Conservation (phyloP, 768 basidiomycete species). For the Phanerochaete carnosa region DNA sequence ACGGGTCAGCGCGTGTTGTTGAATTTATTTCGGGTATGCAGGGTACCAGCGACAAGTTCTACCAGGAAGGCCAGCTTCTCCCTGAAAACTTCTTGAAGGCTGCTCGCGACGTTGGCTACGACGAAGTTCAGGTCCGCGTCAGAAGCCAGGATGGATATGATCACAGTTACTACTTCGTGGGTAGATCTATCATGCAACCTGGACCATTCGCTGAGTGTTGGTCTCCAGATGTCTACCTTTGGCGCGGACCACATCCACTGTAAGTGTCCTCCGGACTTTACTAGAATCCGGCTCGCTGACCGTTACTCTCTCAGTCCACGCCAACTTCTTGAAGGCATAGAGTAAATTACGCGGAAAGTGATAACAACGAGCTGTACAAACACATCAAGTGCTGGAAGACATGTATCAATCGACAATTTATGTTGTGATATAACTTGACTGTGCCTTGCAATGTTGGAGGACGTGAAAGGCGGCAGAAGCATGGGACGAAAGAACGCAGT, state of each 20-base stretch:
- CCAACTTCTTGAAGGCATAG: slow-evolving; percentile 79
- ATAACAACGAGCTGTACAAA: neutral
- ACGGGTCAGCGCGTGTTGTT: neutral
- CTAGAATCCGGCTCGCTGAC: slow-evolving; percentile 6
- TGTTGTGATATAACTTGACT: neutral
- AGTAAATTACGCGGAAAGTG: neutral
- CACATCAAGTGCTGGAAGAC: neutral
- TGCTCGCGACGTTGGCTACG: slow-evolving; percentile 68
- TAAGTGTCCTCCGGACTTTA: slow-evolving; percentile 34
- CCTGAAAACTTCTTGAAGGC: slow-evolving; percentile 87
- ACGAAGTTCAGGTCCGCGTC: slow-evolving; percentile 73
- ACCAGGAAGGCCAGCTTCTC: slow-evolving; percentile 81
- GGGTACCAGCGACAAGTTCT: slow-evolving; percentile 83
- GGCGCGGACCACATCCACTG: slow-evolving; percentile 87
- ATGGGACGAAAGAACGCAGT: neutral
- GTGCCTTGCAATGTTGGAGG: neutral
- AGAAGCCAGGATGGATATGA: slow-evolving; percentile 83
- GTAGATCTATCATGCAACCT: slow-evolving; percentile 14
- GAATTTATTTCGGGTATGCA: slow-evolving; percentile 23
- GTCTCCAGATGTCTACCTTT: slow-evolving; percentile 79
- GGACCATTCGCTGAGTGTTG: neutral
- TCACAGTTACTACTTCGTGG: slow-evolving; percentile 86
- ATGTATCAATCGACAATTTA: neutral
- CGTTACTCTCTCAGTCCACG: slow-evolving; percentile 58
- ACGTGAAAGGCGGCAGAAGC: neutral